A percentile compares a stretch with the other conserved stretches of the same genome.
Evolutionary conservation across 192 early-diverging fungal species (phyloP).

Genomic region (Chytriomyces sp.): DNA sequence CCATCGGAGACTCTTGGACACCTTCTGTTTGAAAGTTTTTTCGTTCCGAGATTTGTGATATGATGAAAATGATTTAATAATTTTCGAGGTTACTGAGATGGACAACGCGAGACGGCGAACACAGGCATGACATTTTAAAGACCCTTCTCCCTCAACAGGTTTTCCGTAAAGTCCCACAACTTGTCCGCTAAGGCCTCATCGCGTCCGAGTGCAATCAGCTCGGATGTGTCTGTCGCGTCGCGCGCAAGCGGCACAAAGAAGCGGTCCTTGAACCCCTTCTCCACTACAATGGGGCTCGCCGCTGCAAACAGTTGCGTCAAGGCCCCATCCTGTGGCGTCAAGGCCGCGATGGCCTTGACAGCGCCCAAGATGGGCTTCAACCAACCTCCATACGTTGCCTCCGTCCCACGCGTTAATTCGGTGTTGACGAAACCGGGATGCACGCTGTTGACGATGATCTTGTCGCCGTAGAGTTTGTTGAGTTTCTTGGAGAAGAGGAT

Average conservation of each 20-base stretch:
- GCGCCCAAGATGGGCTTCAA: background rate
- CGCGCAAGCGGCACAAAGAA: constrained; percentile 31
- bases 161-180: constrained; percentile 37
- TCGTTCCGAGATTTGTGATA: too few relatives aligned
- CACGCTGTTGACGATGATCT: constrained; percentile 45
- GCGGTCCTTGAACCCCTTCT: constrained; percentile 22
- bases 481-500: constrained; percentile 42
- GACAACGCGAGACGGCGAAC: too few relatives aligned
- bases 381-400: constrained; percentile 5
- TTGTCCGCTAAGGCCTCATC: constrained; percentile 27
- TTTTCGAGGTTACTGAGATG: too few relatives aligned
- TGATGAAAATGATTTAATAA: too few relatives aligned
- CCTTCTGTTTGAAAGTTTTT: background rate
- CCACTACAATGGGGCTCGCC: constrained; percentile 20
- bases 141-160: background rate
- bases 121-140: too few relatives aligned
- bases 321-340: constrained; percentile 28
- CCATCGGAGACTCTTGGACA: constrained; percentile 25
- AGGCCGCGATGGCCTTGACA: background rate
- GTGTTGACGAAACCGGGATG: constrained; percentile 60
- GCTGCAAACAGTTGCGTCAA: constrained; percentile 23
- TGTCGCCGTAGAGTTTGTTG: constrained; percentile 25
- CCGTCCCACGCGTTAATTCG: constrained; percentile 41
- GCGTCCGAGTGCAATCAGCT: background rate
- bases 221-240: background rate